Conservation (phyloP, 306 rosid genomes). For the Myrica gale region DNA sequence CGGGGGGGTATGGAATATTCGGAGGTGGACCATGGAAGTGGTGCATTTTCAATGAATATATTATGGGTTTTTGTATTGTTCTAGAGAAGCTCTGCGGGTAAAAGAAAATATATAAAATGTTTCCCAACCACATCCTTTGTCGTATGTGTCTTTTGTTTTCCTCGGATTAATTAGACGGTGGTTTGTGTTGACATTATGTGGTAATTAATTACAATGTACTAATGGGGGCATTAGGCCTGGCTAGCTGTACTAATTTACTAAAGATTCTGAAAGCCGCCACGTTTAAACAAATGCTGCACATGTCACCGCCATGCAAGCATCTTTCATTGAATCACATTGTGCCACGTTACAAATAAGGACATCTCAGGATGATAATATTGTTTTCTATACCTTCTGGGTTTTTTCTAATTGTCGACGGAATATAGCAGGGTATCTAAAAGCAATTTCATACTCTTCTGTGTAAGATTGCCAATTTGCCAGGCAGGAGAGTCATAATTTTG, state of each 20-base stretch:
- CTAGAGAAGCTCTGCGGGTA: neutral
- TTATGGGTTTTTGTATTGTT: constrained; percentile 18
- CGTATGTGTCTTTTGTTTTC: constrained; percentile 12
- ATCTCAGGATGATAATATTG: neutral
- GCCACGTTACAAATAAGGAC: neutral
- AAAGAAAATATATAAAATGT: neutral
- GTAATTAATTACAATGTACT: neutral
- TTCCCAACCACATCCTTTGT: constrained; percentile 23
- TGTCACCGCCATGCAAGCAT: constrained; percentile 20
- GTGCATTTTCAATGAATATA: neutral
- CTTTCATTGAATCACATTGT: constrained; percentile 7
- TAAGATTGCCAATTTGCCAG: too few relatives aligned
- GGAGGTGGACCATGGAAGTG: constrained; percentile 29
- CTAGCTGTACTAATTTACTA: neutral
- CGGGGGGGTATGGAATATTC: constrained; percentile 45
- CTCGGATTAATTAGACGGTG: neutral
- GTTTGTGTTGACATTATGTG: constrained; percentile 16
- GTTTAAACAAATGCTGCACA: constrained; percentile 14
- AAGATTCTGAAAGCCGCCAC: constrained; percentile 25
- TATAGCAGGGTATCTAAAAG: neutral
- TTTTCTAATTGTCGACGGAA: neutral
- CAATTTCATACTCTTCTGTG: too few relatives aligned
- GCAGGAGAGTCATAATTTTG: too few relatives aligned
- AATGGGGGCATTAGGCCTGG: neutral
- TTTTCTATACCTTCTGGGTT: neutral